A percentile compares a stretch with the other conserved stretches of the same genome.
Evolutionary conservation across 1,284 basidiomycete genomes (phyloP).

Genomic region (Pseudozyma sp.): DNA sequence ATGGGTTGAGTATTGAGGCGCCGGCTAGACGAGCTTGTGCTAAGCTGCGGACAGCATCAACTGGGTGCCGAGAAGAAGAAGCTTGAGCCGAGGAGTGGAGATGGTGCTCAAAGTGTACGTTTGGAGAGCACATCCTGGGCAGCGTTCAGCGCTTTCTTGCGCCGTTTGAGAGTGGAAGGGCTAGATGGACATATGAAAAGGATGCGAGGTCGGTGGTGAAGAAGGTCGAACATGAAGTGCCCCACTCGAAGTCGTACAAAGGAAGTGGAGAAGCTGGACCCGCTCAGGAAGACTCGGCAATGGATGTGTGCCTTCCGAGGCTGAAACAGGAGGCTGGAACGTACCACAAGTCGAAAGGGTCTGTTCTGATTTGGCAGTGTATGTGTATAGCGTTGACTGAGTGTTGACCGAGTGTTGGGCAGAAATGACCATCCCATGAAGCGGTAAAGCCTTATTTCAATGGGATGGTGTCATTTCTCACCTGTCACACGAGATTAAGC

Average conservation of each 20-base stretch:
- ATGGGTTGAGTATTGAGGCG: conserved; percentile 1
- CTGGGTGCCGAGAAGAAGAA: conserved; percentile 15
- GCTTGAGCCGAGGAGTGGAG: conserved; percentile 14
- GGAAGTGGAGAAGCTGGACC: too few species aligned
- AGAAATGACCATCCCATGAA: background rate
- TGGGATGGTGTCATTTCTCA: conserved; percentile 38
- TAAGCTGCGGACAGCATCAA: conserved; percentile 12
- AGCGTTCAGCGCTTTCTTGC: background rate
- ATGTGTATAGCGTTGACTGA: background rate
- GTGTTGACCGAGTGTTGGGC: conserved; percentile 4
- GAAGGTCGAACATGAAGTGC: too few species aligned
- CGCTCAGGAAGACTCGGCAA: too few species aligned
- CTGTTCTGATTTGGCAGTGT: too few species aligned
- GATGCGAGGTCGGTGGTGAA: background rate
- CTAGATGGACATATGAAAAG: background rate
- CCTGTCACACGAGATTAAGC: conserved; percentile 8
- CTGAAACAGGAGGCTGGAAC: too few species aligned
- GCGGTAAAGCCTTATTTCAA: background rate
- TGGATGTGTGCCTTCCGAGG: too few species aligned
- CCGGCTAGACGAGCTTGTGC: conserved; percentile 17
- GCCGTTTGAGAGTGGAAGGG: background rate
- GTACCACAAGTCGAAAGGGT: too few species aligned
- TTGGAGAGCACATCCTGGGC: conserved; percentile 52
- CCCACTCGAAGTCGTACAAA: too few species aligned
- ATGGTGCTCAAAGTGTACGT: conserved; percentile 47